phyloP scores from a whole-genome alignment of 352 stramenopile species.

The Globisporangium radiosum region DNA sequence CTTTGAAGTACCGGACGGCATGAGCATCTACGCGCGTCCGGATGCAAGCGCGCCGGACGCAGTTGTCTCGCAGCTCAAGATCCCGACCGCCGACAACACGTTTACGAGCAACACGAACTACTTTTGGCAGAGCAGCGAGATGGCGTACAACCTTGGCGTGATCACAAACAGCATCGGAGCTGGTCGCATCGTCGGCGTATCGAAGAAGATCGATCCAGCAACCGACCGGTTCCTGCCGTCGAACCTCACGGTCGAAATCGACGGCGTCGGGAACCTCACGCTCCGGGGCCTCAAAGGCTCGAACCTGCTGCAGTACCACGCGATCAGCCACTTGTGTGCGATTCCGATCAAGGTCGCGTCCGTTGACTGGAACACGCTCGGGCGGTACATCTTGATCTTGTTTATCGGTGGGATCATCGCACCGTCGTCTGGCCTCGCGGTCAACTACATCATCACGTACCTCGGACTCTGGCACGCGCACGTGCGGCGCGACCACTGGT shows the following conservation, averaged over 20 bases:
- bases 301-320: conserved; percentile 36
- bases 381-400: conserved; percentile 64
- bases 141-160: conserved; percentile 49
- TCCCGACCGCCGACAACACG: conserved; percentile 29
- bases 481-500: conserved; percentile 81
- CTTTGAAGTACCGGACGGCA: conserved; percentile 43
- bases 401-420: conserved; percentile 70
- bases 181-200: conserved; percentile 49
- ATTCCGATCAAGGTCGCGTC: conserved; percentile 54
- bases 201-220: conserved; percentile 52
- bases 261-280: conserved; percentile 38
- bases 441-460: conserved; percentile 79
- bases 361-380: conserved; percentile 48
- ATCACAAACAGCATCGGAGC: conserved; percentile 54
- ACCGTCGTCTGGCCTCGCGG: conserved; percentile 46
- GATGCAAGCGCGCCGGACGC: conserved; percentile 22
- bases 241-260: conserved; percentile 20
- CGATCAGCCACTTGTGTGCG: conserved; percentile 44
- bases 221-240: conserved; percentile 46
- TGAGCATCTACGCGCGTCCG: conserved; percentile 36
- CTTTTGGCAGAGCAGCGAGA: conserved; percentile 61
- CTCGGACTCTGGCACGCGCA: conserved; percentile 79
- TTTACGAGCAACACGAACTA: conserved; percentile 48
- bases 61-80: conserved; percentile 47
- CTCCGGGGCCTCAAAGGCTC: conserved; percentile 40